Conservation (phyloP, 352 stramenopile genomes). For the Lagenidium giganteum region DNA sequence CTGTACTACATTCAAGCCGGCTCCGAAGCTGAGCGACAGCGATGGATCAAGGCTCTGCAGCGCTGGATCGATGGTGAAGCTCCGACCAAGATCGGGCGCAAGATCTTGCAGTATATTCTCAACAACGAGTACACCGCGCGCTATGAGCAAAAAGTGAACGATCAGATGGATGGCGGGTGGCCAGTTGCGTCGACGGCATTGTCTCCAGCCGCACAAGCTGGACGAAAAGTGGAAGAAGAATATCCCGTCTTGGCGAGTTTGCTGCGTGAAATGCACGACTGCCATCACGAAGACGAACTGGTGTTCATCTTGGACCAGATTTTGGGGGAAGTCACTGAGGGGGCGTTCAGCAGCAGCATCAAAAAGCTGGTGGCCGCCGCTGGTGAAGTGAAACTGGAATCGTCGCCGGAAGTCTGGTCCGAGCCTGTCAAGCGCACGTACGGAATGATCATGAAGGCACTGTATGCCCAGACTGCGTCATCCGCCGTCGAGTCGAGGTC, state of each 20-base stretch:
- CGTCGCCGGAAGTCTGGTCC: slow-evolving; percentile 55
- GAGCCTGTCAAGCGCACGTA: slow-evolving; percentile 69
- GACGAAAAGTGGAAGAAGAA: slow-evolving; percentile 57
- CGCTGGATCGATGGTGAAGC: slow-evolving; percentile 67
- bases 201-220: slow-evolving; percentile 47
- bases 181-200: slow-evolving; percentile 7
- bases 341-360: slow-evolving; percentile 46
- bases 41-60: slow-evolving; percentile 67
- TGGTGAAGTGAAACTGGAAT: slow-evolving; percentile 69
- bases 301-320: slow-evolving; percentile 84
- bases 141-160: slow-evolving; percentile 57
- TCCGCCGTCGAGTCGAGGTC: slow-evolving; percentile 3
- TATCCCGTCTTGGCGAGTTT: slow-evolving; percentile 70
- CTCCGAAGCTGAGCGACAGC: slow-evolving; percentile 54
- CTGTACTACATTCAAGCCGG: slow-evolving; percentile 67
- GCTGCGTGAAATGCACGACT: slow-evolving; percentile 74
- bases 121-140: slow-evolving; percentile 66
- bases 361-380: slow-evolving; percentile 73
- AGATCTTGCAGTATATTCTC: slow-evolving; percentile 69
- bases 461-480: slow-evolving; percentile 30
- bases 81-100: slow-evolving; percentile 43
- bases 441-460: slow-evolving; percentile 70
- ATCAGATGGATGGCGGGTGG: slow-evolving; percentile 1
- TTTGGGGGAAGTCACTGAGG: slow-evolving; percentile 68
- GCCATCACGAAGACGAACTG: slow-evolving; percentile 68